Percentiles rank a stretch among this genome's conserved stretches.
phyloP scores from a whole-genome alignment of 257 asterid species.

The Solanum chilense region DNA sequence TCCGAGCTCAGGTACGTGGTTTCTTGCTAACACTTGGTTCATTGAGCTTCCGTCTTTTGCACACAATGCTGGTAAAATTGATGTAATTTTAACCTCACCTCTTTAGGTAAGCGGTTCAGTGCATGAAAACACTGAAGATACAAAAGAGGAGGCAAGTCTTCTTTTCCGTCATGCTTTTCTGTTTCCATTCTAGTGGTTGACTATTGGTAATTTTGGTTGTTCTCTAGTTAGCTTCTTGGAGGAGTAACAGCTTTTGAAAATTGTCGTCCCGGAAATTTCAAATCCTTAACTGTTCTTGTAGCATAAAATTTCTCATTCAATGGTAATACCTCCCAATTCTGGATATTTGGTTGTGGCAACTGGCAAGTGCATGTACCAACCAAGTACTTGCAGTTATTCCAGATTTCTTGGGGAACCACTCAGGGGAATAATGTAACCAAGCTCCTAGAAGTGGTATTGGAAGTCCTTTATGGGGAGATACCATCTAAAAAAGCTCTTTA shows the following conservation, averaged over 20 bases:
- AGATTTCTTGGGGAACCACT: not conserved
- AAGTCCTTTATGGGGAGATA: not conserved
- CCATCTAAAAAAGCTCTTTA: not conserved
- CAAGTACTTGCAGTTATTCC: not conserved
- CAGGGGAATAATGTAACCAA: not conserved
- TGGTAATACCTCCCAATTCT: not conserved
- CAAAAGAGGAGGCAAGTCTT: not conserved
- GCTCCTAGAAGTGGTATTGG: not conserved
- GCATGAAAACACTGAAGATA: not conserved
- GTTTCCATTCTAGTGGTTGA: not conserved
- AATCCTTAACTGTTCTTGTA: not conserved
- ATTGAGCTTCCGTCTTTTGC: not conserved
- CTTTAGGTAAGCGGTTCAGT: not conserved
- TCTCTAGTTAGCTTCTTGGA: not conserved
- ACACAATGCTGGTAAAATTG: not conserved
- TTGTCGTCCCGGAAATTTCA: not conserved
- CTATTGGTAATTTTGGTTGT: not conserved
- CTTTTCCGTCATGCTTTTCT: not conserved
- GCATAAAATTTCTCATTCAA: not conserved
- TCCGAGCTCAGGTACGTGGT: constrained; percentile 50
- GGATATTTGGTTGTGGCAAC: not conserved
- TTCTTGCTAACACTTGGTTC: constrained; percentile 4
- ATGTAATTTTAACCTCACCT: not conserved
- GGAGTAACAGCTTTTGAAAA: not conserved
- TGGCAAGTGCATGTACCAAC: not conserved